A percentile compares a stretch with the other conserved stretches of the same genome.
Conservation (phyloP, 2,329 filamentous ascomycete species). For the Cladosporium sphaerospermum region DNA sequence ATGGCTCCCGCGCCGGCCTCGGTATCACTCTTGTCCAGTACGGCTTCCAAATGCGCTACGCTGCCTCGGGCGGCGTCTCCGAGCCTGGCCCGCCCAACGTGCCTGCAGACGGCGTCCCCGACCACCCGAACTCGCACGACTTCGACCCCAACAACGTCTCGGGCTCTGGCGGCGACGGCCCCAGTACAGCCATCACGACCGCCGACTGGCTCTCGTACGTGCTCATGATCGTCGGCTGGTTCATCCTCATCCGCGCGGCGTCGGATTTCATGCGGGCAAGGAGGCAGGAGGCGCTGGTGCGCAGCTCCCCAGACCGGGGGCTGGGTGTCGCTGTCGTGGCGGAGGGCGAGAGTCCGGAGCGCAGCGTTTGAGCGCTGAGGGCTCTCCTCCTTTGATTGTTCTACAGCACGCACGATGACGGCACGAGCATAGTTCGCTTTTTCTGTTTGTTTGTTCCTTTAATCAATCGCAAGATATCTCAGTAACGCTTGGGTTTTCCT, state of each 20-base stretch:
- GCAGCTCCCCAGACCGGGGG: constrained; percentile 87
- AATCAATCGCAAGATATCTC: no score
- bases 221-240: constrained; percentile 97
- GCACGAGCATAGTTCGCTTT: no score
- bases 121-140: constrained; percentile 83
- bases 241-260: constrained; percentile 88
- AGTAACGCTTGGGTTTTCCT: no score
- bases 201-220: constrained; percentile 87
- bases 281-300: constrained; percentile 83
- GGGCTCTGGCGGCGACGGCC: constrained; percentile 30
- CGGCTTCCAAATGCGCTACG: constrained; percentile 83
- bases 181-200: constrained; percentile 53
- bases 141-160: constrained; percentile 70
- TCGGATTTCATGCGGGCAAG: constrained; percentile 84
- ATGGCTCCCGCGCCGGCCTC: constrained; percentile 87
- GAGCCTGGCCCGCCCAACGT: constrained; percentile 17
- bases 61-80: constrained; percentile 28
- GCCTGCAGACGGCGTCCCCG: constrained; percentile 50
- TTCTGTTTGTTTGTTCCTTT: no score
- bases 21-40: constrained; percentile 95
- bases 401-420: not conserved
- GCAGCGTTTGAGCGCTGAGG: constrained; percentile 34
- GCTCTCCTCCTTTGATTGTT: not conserved
- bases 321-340: constrained; percentile 80
- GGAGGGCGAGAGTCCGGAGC: constrained; percentile 73